These are phyloP conservation scores for Eleusine coracana DNA, from an alignment of 176 grass and related monocot species.

Conservation along the genomic window DNA sequence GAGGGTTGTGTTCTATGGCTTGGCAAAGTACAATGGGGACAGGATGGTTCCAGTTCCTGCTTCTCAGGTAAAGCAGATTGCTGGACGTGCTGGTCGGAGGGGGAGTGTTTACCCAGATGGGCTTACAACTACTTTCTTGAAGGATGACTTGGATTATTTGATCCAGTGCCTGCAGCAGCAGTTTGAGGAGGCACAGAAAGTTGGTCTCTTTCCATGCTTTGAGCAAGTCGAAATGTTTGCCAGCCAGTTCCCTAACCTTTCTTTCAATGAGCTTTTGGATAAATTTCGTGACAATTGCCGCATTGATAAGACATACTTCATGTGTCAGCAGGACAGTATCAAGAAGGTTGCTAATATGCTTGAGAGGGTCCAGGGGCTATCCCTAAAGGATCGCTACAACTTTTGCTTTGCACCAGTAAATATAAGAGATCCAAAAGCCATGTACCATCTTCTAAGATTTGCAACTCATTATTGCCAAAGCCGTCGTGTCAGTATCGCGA, in stretches of 20 bases:
- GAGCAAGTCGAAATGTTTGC: conserved; percentile 96
- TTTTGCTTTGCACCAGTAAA: conserved; percentile 95
- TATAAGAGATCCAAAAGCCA: conserved; percentile 95
- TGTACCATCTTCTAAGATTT: conserved; percentile 94
- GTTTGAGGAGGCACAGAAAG: conserved; percentile 71
- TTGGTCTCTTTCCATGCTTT: conserved; percentile 90
- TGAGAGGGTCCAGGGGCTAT: conserved; percentile 73
- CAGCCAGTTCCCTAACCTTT: conserved; percentile 57
- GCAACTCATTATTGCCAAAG: conserved; percentile 75
- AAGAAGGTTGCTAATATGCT: conserved; percentile 99
- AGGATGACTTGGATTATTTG: conserved; percentile 89
- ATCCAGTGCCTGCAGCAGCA: conserved; percentile 89
- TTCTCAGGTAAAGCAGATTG: conserved; percentile 96
- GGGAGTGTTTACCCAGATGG: conserved; percentile 91
- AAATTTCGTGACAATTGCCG: conserved; percentile 86
- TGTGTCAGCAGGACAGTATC: conserved; percentile 73
- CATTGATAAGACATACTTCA: conserved; percentile 75
- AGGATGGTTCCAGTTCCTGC: conserved; percentile 75
- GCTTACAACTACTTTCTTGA: conserved; percentile 77
- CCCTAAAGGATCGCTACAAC: conserved; percentile 86
- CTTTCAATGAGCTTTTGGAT: conserved; percentile 72
- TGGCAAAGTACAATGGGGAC: conserved; percentile 84
- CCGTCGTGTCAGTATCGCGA: conserved; percentile 74
- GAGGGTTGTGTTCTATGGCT: conserved; percentile 78
- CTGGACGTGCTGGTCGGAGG: conserved; percentile 86